These are phyloP conservation scores for Monosporascus sp. DNA, from an alignment of 2,329 filamentous ascomycete species.

Conservation along the genomic window DNA sequence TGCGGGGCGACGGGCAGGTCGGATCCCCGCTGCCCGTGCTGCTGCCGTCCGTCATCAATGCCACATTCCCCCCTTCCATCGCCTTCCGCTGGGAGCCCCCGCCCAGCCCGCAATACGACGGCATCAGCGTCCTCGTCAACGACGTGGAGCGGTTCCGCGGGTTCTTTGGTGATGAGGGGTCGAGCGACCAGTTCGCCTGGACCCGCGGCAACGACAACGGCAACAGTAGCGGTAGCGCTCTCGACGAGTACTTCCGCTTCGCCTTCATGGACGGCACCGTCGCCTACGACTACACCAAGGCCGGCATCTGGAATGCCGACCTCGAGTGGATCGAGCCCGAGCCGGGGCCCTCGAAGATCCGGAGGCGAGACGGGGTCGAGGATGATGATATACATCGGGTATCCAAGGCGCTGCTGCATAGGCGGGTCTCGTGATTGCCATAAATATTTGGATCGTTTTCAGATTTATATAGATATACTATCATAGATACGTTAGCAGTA, in stretches of 20 bases:
- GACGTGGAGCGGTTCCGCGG: constrained; percentile 77
- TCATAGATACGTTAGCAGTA: no score
- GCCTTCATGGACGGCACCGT: constrained; percentile 62
- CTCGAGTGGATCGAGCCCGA: constrained; percentile 63
- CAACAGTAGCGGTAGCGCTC: not conserved
- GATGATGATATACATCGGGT: constrained; percentile 7
- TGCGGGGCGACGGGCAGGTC: constrained; percentile 63
- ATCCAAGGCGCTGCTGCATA: constrained; percentile 6
- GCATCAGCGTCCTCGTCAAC: constrained; percentile 75
- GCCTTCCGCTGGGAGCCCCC: constrained; percentile 50
- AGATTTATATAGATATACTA: no score
- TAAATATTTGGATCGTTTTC: not conserved
- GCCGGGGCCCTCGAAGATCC: constrained; percentile 50
- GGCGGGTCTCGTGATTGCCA: not conserved
- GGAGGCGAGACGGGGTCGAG: constrained; percentile 14
- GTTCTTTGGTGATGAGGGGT: constrained; percentile 57
- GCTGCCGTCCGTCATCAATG: constrained; percentile 40
- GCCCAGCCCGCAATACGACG: constrained; percentile 55
- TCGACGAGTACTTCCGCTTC: constrained; percentile 72
- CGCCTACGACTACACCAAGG: constrained; percentile 68
- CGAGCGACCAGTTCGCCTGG: constrained; percentile 52
- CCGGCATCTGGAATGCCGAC: constrained; percentile 61
- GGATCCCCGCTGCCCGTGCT: constrained; percentile 57
- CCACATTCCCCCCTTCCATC: constrained; percentile 54
- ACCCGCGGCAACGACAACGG: constrained; percentile 34